phyloP scores from a whole-genome alignment of 805 yeast genomes.

The Candida oleophila region DNA sequence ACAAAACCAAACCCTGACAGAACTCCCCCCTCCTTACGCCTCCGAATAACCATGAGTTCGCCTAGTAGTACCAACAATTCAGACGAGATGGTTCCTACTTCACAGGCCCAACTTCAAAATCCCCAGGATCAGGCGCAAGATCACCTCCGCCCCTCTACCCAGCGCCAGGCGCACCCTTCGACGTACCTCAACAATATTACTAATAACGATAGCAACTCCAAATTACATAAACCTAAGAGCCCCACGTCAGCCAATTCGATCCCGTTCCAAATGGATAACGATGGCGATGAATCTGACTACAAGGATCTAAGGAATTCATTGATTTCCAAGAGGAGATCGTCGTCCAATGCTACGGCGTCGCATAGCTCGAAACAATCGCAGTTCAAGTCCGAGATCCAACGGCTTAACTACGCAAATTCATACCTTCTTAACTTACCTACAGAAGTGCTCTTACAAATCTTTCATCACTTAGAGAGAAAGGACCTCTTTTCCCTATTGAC shows the following conservation, averaged over 20 bases:
- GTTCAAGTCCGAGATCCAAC: slow-evolving; percentile 18
- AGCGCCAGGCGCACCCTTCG: neutral
- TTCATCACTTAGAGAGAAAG: slow-evolving; percentile 61
- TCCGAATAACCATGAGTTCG: slow-evolving; percentile 15
- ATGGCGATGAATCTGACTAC: slow-evolving; percentile 25
- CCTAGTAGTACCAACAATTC: slow-evolving; percentile 16
- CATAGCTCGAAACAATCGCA: slow-evolving; percentile 11
- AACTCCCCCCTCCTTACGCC: neutral
- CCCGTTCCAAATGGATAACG: slow-evolving; percentile 35
- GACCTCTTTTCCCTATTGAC: slow-evolving; percentile 63
- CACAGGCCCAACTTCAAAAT: neutral
- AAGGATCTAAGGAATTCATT: slow-evolving; percentile 35
- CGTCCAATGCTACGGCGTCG: slow-evolving; percentile 11
- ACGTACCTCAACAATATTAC: neutral
- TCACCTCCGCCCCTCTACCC: no score
- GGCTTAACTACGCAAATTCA: slow-evolving; percentile 24
- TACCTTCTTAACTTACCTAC: slow-evolving; percentile 52
- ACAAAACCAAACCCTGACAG: neutral
- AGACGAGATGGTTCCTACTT: slow-evolving; percentile 8
- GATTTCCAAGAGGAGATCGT: slow-evolving; percentile 24
- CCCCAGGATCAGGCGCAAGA: neutral
- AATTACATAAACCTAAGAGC: neutral
- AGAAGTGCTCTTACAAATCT: slow-evolving; percentile 62
- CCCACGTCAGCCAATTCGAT: neutral
- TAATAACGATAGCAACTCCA: slow-evolving; percentile 2